Evolutionary conservation across 192 early-diverging fungal species (phyloP), one percentile per base, ranked within the genome.

Genomic region (Glomus cerebriforme): DNA sequence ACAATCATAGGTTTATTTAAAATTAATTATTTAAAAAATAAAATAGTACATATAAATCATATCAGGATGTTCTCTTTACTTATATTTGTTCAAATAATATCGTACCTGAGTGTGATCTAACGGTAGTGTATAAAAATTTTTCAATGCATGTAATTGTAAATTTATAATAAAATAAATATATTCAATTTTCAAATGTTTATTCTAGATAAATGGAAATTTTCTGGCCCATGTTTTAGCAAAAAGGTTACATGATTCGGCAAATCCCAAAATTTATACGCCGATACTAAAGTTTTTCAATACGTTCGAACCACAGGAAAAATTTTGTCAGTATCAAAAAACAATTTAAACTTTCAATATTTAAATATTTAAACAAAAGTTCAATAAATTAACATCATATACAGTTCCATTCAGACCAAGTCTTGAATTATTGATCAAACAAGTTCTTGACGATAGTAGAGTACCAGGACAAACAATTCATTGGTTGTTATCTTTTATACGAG

Each of bases 261-360:
- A 71, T 31, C 45, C 39, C 5, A 71, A 71, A 49, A 26, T 43
- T 49, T 71, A 47, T 17, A 71, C 69, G 13, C 43, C n/a, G 3
- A 47, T 71, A 71, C 17, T 71, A n/a, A 71, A 47, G 22, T 71
- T 71, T n/a, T 71, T 71, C 27, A 71, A 71, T 71, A 47, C 13
- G 22, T 71, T 71, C 19, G 43, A 71, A 49, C 26, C 26, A 15
- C 39, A 27, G 26, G 10, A 37, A 13, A 71, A 71, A 29, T 29
- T 47, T 10, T 71, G 69, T 71, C 39, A 31, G 69, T 35, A 47
- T 35, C 35, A 3, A 43, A n/a, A 32, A 27, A 26, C 1, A 47
- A 49, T 26, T n/a, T 12, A 26, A 9, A 43, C n/a, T 43, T 7
- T 69, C 3, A 24, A n/a, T 13, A 31, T 65, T 15, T 9, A 7